Conservation (phyloP, 2,329 filamentous ascomycete species). For the Alternaria tenuissima region DNA sequence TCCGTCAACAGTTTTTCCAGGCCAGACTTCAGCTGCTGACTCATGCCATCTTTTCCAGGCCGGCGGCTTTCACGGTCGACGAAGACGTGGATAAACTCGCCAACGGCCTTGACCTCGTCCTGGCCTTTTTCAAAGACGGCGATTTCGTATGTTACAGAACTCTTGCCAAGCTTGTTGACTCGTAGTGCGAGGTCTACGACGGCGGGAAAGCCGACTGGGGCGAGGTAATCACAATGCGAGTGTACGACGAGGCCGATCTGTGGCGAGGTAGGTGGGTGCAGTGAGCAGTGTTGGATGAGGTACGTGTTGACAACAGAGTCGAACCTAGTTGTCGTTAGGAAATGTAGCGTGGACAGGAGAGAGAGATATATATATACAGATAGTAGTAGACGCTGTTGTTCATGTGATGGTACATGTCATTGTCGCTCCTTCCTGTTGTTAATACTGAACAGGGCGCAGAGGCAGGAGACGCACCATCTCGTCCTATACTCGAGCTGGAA, state of each 20-base stretch:
- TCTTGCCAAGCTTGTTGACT: constrained; percentile 83
- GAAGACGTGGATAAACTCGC: constrained; percentile 87
- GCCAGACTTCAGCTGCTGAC: constrained; percentile 60
- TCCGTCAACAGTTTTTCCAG: constrained; percentile 38
- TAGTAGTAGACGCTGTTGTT: constrained; percentile 91
- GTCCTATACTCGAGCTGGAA: constrained; percentile 85
- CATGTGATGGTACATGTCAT: constrained; percentile 94
- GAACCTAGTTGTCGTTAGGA: constrained; percentile 58
- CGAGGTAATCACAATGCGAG: constrained; percentile 85
- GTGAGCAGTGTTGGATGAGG: constrained; percentile 78
- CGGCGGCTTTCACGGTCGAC: constrained; percentile 76
- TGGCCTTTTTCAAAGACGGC: constrained; percentile 81
- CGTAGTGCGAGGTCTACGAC: constrained; percentile 82
- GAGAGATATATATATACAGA: constrained; percentile 61
- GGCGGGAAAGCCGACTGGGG: constrained; percentile 80
- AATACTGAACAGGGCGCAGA: constrained; percentile 10
- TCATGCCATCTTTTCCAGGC: constrained; percentile 73
- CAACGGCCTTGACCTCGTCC: constrained; percentile 80
- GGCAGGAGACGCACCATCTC: constrained; percentile 70
- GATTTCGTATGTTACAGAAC: constrained; percentile 89
- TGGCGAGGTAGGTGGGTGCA: constrained; percentile 72
- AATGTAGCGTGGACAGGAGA: constrained; percentile 2
- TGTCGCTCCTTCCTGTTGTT: constrained; percentile 70
- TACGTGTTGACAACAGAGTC: constrained; percentile 92
- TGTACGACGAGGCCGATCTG: constrained; percentile 87